Evolutionary conservation across 2,329 filamentous ascomycete species (phyloP), one percentile per base, ranked within the genome.

Genomic region (Botryotinia convoluta): DNA sequence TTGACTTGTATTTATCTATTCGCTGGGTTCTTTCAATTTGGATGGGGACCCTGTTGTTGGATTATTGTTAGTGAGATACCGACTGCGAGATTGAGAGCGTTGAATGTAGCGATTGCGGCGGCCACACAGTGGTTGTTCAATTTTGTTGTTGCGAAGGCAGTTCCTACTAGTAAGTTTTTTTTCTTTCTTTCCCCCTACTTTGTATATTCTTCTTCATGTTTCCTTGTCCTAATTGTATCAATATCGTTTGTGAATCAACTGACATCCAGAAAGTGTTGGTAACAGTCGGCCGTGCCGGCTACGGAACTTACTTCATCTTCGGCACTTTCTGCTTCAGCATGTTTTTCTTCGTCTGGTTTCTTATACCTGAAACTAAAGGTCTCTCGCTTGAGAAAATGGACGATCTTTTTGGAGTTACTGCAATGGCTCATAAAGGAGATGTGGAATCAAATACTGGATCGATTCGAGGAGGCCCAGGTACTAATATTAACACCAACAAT

Each of bases 51-150:
- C 16, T 78, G 89, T 45, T 92, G 89, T 83, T 93, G 91, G 71
- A 90, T 90, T 60, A 89, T 92, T 78, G 87, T 92, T 4, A 87
- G 87, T 39, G 91, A 93, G 81, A 93, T 93, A 73, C 90, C 91
- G 0, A 90, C 89, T 10, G 89, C 90, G 0, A 85, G 91, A 48
- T 84, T 93, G 12, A 84, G 91, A 72, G 88, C 88, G 29, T 83
- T 91, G 76, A 93, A 92, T 78, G 91, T 93, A 10, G 87, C 90
- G 2, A 84, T 93, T 64, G 91, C 87, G 0, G 90, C 91, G 0
- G 89, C 88, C 1, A 92, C 89, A 0, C 90, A 93, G 78, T 92
- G 91, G 91, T 81, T 93, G 7, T 93, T 93, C 81, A 93, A 93
- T 79, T 92, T 93, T 74, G 87, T 92, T 16, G 89, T 93, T 73